Percentiles rank a stretch among this genome's conserved stretches.
These are phyloP conservation scores for Oenanthe sinensis DNA, from an alignment of 129 eudicot genomes.

Conservation along the genomic window DNA sequence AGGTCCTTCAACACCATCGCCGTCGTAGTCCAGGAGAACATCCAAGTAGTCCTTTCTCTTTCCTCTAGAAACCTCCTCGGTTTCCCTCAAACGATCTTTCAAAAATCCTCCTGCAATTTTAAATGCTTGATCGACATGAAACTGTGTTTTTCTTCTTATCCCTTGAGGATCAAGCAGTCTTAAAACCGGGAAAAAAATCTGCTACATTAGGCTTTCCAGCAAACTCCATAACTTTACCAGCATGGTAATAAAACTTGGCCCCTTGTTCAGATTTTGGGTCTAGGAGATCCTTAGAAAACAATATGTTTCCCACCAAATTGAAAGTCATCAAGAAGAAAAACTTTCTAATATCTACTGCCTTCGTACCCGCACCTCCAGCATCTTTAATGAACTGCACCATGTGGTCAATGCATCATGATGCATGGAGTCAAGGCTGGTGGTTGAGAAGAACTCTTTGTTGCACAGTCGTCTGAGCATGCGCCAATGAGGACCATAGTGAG, in stretches of 20 bases:
- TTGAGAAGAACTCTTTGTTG: slow-evolving; percentile 45
- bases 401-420: slow-evolving; percentile 29
- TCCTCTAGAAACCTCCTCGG: slow-evolving; percentile 12
- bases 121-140: slow-evolving; percentile 23
- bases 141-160: slow-evolving; percentile 24
- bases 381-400: slow-evolving; percentile 40
- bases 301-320: slow-evolving; percentile 47
- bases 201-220: slow-evolving; percentile 45
- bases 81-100: slow-evolving; percentile 30
- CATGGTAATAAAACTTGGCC: slow-evolving; percentile 27
- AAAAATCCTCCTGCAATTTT: slow-evolving; percentile 32
- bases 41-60: slow-evolving; percentile 54
- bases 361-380: slow-evolving; percentile 5
- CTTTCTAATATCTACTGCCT: slow-evolving; percentile 20
- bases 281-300: slow-evolving; percentile 48
- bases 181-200: slow-evolving; percentile 38
- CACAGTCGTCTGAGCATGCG: slow-evolving; percentile 21
- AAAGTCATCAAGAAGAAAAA: slow-evolving; percentile 38
- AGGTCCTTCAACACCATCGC: slow-evolving; percentile 37
- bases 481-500: slow-evolving; percentile 27
- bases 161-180: slow-evolving; percentile 43
- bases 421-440: slow-evolving; percentile 39
- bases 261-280: slow-evolving; percentile 34
- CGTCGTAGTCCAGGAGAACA: slow-evolving; percentile 48
- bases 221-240: slow-evolving; percentile 31